Evolutionary conservation across 108 stramenopile genomes (phyloP).

Genomic region (Mediolabrus comicus): DNA sequence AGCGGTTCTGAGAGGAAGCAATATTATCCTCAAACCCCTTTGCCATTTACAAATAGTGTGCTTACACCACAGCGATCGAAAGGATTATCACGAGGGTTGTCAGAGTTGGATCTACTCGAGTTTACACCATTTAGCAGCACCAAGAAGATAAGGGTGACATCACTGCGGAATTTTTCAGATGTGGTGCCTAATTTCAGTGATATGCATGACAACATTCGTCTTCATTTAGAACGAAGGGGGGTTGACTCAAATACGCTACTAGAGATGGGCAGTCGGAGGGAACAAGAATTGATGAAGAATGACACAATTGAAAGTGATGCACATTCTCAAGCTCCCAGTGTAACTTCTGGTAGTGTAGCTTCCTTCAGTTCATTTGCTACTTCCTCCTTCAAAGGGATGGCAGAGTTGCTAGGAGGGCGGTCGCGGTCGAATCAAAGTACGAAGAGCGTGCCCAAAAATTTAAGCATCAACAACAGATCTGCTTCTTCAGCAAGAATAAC

Average conservation of each 20-base stretch:
- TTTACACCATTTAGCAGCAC: not conserved
- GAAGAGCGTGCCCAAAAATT: not conserved
- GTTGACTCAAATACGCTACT: constrained; percentile 17
- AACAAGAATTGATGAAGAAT: not conserved
- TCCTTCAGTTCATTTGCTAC: constrained; percentile 38
- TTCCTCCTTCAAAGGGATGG: constrained; percentile 17
- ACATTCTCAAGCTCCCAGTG: constrained; percentile 14
- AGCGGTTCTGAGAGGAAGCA: constrained; percentile 5
- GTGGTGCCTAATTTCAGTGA: constrained; percentile 40
- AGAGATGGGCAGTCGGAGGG: not conserved
- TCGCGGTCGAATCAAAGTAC: not conserved
- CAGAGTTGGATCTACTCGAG: not conserved
- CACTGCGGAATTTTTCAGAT: constrained; percentile 34
- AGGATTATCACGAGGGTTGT: not conserved
- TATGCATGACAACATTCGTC: constrained; percentile 43
- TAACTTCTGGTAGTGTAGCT: constrained; percentile 6
- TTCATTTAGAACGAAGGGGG: constrained; percentile 24
- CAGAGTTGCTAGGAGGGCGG: constrained; percentile 8
- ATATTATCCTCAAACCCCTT: not conserved
- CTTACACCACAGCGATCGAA: not conserved
- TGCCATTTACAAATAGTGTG: not conserved
- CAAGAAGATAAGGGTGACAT: constrained; percentile 35
- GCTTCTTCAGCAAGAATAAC: not conserved
- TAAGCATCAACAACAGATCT: not conserved
- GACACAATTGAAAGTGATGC: constrained; percentile 21